Conservation (phyloP, 495 filamentous ascomycete genomes). For the Barbatosphaeria neglecta region DNA sequence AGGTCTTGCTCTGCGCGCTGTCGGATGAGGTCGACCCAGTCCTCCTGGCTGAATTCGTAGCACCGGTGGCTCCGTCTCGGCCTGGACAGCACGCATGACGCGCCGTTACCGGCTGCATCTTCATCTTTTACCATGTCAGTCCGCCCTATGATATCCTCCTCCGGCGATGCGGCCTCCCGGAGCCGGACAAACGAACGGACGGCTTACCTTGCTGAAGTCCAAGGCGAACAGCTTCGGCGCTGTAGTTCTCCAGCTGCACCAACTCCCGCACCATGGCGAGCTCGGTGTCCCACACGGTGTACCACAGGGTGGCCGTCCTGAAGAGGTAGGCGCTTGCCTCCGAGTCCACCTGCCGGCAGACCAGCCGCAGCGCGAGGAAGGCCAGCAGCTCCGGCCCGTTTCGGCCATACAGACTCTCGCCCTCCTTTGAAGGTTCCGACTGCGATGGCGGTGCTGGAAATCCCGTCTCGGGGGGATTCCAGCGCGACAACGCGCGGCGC, state of each 20-base stretch:
- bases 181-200: too few species aligned
- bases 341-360: neutral
- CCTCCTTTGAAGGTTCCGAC: neutral
- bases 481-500: neutral
- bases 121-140: too few species aligned
- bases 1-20: neutral
- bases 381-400: neutral
- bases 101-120: neutral
- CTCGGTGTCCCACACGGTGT: neutral
- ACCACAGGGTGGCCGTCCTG: neutral
- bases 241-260: neutral
- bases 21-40: neutral
- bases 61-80: neutral
- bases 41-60: neutral
- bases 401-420: neutral
- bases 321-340: neutral
- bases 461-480: neutral
- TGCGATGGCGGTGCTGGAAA: neutral
- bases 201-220: neutral
- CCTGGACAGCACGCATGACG: neutral
- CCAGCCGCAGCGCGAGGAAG: neutral
- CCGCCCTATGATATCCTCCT: too few species aligned
- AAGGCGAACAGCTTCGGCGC: neutral
- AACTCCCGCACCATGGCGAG: neutral
- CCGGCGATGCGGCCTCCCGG: too few species aligned